Percentiles rank a stretch among this genome's conserved stretches.
phyloP scores from a whole-genome alignment of 169 alveolate species.

The Cryptosporidium baileyi region DNA sequence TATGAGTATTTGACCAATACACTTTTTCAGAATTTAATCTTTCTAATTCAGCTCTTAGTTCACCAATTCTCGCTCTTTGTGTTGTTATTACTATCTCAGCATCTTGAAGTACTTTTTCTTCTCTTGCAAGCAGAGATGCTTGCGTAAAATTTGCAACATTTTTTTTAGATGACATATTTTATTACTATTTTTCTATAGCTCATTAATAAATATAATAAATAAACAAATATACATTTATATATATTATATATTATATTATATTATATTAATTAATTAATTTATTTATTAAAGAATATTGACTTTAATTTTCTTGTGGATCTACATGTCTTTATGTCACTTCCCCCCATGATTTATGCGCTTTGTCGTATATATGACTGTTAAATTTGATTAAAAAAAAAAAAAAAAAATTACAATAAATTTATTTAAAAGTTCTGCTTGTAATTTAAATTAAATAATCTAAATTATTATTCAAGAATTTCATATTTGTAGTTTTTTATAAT shows the following conservation, averaged over 20 bases:
- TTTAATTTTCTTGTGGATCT: constrained; percentile 58
- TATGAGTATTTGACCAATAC: constrained; percentile 67
- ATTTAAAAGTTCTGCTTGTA: no score
- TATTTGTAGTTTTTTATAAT: no score
- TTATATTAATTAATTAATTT: not conserved
- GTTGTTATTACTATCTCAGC: constrained; percentile 66
- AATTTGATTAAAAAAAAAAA: no score
- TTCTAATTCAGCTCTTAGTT: constrained; percentile 49
- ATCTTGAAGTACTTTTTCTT: constrained; percentile 66
- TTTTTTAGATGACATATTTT: constrained; percentile 23
- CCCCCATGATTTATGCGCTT: no score
- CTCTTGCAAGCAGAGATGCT: constrained; percentile 67
- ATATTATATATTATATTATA: not conserved
- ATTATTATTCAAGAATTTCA: no score
- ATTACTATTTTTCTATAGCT: not conserved
- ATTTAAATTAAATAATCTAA: no score
- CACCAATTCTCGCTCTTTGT: constrained; percentile 60
- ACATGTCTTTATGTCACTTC: constrained; percentile 34
- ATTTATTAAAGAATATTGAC: not conserved
- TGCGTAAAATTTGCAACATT: constrained; percentile 42
- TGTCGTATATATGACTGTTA: no score
- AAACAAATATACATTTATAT: no score
- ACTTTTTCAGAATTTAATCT: constrained; percentile 52
- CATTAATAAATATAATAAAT: not conserved
- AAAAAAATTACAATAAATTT: no score